Evolutionary conservation across 2,329 filamentous ascomycete genomes (phyloP).

Genomic region (Botrytis deweyae): DNA sequence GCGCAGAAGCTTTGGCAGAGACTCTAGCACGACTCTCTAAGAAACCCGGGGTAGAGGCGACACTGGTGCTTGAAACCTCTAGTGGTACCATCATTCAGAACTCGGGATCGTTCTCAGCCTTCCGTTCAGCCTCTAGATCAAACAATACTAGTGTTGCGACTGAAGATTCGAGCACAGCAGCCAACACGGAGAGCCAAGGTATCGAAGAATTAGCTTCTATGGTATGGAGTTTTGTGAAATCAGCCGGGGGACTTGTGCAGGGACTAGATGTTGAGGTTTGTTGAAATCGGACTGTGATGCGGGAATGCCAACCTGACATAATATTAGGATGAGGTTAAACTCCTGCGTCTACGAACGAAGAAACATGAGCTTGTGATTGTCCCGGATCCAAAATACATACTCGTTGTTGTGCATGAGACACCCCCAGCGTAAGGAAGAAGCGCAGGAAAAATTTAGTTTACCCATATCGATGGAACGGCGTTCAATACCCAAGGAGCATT

Average conservation of each 20-base stretch:
- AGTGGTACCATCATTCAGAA: conserved; percentile 74
- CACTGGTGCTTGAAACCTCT: conserved; percentile 69
- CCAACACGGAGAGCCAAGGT: conserved; percentile 23
- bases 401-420: conserved; percentile 81
- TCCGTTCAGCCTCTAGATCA: conserved; percentile 40
- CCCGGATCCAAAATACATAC: conserved; percentile 74
- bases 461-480: conserved; percentile 15
- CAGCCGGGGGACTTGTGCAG: conserved; percentile 66
- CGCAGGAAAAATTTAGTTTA: background rate
- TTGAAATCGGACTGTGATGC: background rate
- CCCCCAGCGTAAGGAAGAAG: conserved; percentile 54
- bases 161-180: conserved; percentile 7
- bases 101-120: conserved; percentile 57
- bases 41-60: conserved; percentile 77
- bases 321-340: conserved; percentile 68
- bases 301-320: conserved; percentile 20
- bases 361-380: conserved; percentile 84
- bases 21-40: conserved; percentile 55
- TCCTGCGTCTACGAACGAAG: conserved; percentile 75
- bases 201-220: conserved; percentile 71
- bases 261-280: conserved; percentile 69
- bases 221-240: conserved; percentile 73
- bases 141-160: background rate
- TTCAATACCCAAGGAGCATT: conserved; percentile 22
- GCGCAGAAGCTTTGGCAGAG: conserved; percentile 26